Conservation (phyloP, 129 eudicot genomes). For the Tagetes patula region DNA sequence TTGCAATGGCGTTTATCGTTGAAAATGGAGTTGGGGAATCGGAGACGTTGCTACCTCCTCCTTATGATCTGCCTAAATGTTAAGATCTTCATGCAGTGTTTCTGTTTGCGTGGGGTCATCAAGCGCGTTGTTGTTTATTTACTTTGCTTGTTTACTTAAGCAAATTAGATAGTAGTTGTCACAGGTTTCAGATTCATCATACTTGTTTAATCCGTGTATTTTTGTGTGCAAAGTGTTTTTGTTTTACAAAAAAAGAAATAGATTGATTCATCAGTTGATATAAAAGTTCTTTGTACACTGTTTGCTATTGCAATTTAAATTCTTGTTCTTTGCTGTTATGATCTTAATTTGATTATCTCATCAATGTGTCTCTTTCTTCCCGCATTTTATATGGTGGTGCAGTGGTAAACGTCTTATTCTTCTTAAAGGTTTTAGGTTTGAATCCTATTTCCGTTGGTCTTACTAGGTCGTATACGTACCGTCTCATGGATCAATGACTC, state of each 20-base stretch:
- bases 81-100: conserved; percentile 22
- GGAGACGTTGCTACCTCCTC: conserved; percentile 63
- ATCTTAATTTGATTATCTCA: neutral
- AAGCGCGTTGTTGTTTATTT: conserved; percentile 9
- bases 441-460: too few species aligned
- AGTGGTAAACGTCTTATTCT: too few species aligned
- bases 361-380: neutral
- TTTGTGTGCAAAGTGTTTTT: conserved; percentile 16
- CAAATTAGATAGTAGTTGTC: conserved; percentile 9
- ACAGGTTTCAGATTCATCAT: conserved; percentile 19
- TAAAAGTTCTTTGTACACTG: conserved; percentile 21
- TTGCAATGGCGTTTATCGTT: conserved; percentile 70
- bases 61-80: conserved; percentile 71
- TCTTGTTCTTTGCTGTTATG: neutral
- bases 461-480: too few species aligned
- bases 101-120: conserved; percentile 4
- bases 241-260: conserved; percentile 10
- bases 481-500: too few species aligned
- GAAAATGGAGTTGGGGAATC: conserved; percentile 64
- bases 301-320: neutral
- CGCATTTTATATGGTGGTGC: too few species aligned
- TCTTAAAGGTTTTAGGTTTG: too few species aligned
- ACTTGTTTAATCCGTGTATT: conserved; percentile 17
- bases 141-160: conserved; percentile 24
- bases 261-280: conserved; percentile 29